These are phyloP conservation scores for Cyclotella cryptica DNA, from an alignment of 108 stramenopile genomes.

Conservation along the genomic window DNA sequence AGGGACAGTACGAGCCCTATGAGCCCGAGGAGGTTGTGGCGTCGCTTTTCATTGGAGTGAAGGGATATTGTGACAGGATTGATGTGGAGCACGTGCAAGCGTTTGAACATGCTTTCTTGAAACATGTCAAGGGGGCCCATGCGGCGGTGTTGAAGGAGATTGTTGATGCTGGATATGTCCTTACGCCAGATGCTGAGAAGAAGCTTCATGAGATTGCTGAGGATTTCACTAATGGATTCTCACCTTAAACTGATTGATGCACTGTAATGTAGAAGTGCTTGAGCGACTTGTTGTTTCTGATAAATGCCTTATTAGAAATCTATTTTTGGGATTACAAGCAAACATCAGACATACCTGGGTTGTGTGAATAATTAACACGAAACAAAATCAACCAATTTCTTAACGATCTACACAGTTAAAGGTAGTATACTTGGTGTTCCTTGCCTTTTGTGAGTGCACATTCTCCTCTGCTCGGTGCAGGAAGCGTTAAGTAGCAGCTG, in stretches of 20 bases:
- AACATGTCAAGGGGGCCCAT: conserved; percentile 95
- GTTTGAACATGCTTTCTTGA: conserved; percentile 96
- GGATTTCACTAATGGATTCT: conserved; percentile 94
- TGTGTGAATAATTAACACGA: too few species aligned
- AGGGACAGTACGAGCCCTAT: conserved; percentile 98
- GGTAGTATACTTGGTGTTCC: too few species aligned
- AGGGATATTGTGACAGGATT: conserved; percentile 99
- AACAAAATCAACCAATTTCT: too few species aligned
- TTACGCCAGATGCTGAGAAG: conserved; percentile 81
- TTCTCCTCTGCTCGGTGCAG: too few species aligned
- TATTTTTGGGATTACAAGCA: not conserved
- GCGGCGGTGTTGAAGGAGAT: conserved; percentile 86
- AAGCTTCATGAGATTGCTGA: conserved; percentile 94
- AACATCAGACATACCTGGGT: too few species aligned
- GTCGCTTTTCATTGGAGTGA: conserved; percentile 97
- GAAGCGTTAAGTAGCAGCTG: too few species aligned
- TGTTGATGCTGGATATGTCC: conserved; percentile 87
- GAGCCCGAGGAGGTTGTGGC: conserved; percentile 99
- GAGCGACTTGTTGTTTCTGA: conserved; percentile 2
- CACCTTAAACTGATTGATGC: conserved; percentile 53
- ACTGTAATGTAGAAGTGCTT: not conserved
- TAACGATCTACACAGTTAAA: too few species aligned
- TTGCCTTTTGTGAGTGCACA: too few species aligned
- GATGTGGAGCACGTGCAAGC: conserved; percentile 96
- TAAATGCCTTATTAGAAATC: conserved; percentile 24